phyloP scores from a whole-genome alignment of 768 basidiomycete species.

The Russula abietina region DNA sequence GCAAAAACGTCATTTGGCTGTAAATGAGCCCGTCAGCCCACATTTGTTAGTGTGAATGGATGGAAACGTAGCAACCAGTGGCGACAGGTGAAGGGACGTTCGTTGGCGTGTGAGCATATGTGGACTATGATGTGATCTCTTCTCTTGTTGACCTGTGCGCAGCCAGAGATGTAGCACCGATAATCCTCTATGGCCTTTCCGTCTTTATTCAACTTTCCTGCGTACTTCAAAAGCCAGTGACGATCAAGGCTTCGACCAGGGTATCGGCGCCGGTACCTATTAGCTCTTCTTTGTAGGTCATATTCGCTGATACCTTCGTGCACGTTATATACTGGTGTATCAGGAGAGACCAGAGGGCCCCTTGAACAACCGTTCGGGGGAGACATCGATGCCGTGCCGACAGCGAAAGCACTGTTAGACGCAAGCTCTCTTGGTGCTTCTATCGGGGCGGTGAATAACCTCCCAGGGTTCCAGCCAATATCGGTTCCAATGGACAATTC shows the following conservation, averaged over 20 bases:
- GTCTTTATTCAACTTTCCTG: constrained; percentile 53
- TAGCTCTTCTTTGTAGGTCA: constrained; percentile 51
- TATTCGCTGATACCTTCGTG: constrained; percentile 53
- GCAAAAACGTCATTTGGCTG: constrained; percentile 58
- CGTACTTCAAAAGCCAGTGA: constrained; percentile 59
- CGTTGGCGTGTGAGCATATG: constrained; percentile 65
- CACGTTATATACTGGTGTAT: constrained; percentile 53
- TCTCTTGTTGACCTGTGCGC: constrained; percentile 62
- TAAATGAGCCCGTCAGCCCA: constrained; percentile 21
- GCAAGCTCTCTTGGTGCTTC: neutral
- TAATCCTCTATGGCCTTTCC: constrained; percentile 57
- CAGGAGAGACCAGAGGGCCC: constrained; percentile 18
- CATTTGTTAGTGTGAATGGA: neutral
- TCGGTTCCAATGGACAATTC: neutral
- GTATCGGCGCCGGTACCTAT: constrained; percentile 47
- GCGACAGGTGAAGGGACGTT: constrained; percentile 58
- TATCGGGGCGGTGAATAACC: neutral
- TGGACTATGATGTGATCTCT: constrained; percentile 72
- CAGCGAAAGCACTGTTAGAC: neutral
- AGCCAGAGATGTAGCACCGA: constrained; percentile 63
- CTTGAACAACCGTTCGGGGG: neutral
- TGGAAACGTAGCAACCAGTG: constrained; percentile 42
- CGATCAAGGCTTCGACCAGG: constrained; percentile 57
- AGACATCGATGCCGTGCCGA: neutral
- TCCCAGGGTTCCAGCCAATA: neutral